These are phyloP conservation scores for Nannochloropsis gaditana DNA, from an alignment of 108 stramenopile species.

Conservation along the genomic window DNA sequence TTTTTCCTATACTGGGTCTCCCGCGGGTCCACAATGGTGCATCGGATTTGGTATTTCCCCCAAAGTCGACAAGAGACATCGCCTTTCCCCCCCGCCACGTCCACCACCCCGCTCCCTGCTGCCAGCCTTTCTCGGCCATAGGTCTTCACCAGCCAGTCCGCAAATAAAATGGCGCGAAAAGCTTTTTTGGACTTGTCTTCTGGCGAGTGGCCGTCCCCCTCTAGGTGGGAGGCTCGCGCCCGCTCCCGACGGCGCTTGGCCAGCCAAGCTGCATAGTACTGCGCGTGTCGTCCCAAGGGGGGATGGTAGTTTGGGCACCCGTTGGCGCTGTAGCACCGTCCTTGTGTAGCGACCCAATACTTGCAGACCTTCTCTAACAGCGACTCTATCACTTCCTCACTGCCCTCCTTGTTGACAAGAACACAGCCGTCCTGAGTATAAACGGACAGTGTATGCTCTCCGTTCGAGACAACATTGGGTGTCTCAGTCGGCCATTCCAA, in stretches of 20 bases:
- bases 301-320: background rate
- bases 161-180: slow-evolving; percentile 20
- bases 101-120: slow-evolving; percentile 52
- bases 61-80: slow-evolving; percentile 64
- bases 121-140: slow-evolving; percentile 14
- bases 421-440: too few species aligned
- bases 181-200: slow-evolving; percentile 3
- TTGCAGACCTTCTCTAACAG: background rate
- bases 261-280: background rate
- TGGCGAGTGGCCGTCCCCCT: background rate
- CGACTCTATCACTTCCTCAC: too few species aligned
- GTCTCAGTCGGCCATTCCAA: background rate
- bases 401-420: too few species aligned
- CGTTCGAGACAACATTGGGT: too few species aligned
- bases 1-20: slow-evolving; percentile 26
- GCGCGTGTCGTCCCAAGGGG: background rate
- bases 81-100: slow-evolving; percentile 77
- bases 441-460: too few species aligned
- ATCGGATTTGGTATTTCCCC: slow-evolving; percentile 59
- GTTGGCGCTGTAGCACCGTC: background rate
- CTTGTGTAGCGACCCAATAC: background rate
- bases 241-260: slow-evolving; percentile 14
- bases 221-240: background rate
- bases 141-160: slow-evolving; percentile 31
- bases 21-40: slow-evolving; percentile 67